Percentiles rank a stretch among this genome's conserved stretches.
Evolutionary conservation across 164 flowering plant genomes (phyloP).

Genomic region (Protea cynaroides): DNA sequence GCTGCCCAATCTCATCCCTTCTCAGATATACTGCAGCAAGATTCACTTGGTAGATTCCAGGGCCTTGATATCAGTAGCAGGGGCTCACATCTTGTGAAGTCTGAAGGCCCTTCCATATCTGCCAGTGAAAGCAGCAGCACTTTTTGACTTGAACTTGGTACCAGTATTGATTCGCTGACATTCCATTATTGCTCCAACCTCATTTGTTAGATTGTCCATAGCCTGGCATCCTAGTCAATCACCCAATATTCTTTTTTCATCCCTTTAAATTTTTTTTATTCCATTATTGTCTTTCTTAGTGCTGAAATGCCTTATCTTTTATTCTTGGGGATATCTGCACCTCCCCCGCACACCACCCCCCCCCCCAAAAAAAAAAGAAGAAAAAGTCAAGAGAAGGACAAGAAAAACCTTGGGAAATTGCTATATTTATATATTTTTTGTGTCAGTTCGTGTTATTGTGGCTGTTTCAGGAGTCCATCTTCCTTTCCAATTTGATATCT

Average conservation of each 20-base stretch:
- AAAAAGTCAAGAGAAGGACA: too few relatives aligned
- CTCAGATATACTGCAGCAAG: constrained; percentile 61
- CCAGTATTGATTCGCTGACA: constrained; percentile 10
- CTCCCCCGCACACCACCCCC: too few relatives aligned
- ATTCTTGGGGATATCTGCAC: too few relatives aligned
- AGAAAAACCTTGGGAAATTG: too few relatives aligned
- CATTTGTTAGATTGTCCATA: constrained; percentile 47
- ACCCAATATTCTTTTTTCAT: constrained; percentile 4
- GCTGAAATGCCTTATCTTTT: too few relatives aligned
- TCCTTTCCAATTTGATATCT: too few relatives aligned
- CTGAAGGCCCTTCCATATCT: constrained; percentile 75
- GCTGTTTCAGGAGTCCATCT: too few relatives aligned
- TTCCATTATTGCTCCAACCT: constrained; percentile 3
- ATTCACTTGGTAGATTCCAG: constrained; percentile 73
- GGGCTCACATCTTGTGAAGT: constrained; percentile 51
- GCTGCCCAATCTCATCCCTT: constrained; percentile 32
- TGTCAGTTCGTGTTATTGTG: too few relatives aligned
- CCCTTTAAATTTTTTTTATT: constrained; percentile 14
- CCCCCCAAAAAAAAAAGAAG: too few relatives aligned
- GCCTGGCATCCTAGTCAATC: constrained; percentile 30
- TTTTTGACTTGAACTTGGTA: constrained; percentile 25
- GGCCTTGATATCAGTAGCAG: constrained; percentile 78
- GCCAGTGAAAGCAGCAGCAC: constrained; percentile 82
- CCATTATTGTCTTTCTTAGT: constrained; percentile 12
- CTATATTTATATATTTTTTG: too few relatives aligned